Evolutionary conservation across 192 early-diverging fungal species (phyloP).

Genomic region (Funneliformis mosseae): DNA sequence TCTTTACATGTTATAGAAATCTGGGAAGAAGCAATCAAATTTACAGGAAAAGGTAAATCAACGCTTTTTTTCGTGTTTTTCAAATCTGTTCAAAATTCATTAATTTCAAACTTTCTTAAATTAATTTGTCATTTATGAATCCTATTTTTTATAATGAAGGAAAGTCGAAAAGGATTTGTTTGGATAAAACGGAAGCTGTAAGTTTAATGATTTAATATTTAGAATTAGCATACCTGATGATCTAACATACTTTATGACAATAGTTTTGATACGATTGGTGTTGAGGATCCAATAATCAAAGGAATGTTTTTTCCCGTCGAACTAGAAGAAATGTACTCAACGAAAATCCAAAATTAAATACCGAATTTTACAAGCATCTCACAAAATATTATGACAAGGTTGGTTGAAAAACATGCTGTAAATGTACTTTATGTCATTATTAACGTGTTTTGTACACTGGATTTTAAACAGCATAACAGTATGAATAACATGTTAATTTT

Average conservation of each 20-base stretch:
- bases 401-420: slow-evolving; percentile 3
- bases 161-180: too few species aligned
- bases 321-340: neutral
- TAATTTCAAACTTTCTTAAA: too few species aligned
- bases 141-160: too few species aligned
- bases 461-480: too few species aligned
- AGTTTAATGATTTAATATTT: slow-evolving; percentile 10
- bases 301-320: neutral
- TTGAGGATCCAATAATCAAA: slow-evolving; percentile 10
- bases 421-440: neutral
- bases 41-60: too few species aligned
- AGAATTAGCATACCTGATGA: neutral
- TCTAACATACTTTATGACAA: neutral
- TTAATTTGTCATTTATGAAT: too few species aligned
- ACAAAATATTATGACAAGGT: slow-evolving; percentile 4
- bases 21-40: too few species aligned
- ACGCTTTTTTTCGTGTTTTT: too few species aligned
- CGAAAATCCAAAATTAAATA: slow-evolving; percentile 14
- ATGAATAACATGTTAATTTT: too few species aligned
- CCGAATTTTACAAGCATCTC: slow-evolving; percentile 3
- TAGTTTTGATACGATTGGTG: slow-evolving; percentile 11
- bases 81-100: too few species aligned
- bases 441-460: slow-evolving; percentile 12
- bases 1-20: too few species aligned
- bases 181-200: too few species aligned